A percentile compares a stretch with the other conserved stretches of the same genome.
Conservation (phyloP, 2,329 filamentous ascomycete species). For the Aureobasidium musti region DNA sequence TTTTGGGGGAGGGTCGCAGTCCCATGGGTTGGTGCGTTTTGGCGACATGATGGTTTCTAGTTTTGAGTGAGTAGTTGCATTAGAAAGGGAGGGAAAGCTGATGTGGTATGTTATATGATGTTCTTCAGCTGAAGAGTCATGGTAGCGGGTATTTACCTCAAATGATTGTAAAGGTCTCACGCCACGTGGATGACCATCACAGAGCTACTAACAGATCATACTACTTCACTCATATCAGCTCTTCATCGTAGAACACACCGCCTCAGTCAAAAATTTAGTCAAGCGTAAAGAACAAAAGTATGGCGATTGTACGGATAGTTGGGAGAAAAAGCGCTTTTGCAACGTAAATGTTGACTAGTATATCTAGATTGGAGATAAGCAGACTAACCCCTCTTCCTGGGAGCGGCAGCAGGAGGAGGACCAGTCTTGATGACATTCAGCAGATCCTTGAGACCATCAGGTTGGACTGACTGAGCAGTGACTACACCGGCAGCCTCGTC, state of each 20-base stretch:
- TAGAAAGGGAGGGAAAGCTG: neutral
- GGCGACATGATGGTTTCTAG: neutral
- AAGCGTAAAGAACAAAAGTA: neutral
- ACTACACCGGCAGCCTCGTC: constrained; percentile 39
- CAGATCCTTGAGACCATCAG: constrained; percentile 12
- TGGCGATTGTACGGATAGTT: too few species aligned
- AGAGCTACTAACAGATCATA: neutral
- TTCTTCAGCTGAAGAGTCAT: neutral
- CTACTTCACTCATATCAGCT: too few species aligned
- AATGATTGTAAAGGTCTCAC: neutral
- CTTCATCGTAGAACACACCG: too few species aligned
- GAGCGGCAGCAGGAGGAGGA: constrained; percentile 7
- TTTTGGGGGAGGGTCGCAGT: neutral
- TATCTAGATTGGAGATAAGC: neutral
- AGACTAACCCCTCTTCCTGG: constrained; percentile 14
- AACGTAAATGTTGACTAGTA: neutral
- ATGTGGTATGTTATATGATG: neutral
- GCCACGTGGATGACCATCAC: neutral
- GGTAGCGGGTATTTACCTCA: neutral
- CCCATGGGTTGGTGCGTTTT: neutral
- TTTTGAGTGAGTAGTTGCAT: neutral
- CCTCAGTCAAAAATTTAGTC: neutral
- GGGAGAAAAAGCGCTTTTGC: neutral
- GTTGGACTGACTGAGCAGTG: neutral
- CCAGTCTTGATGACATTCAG: constrained; percentile 23